Evolutionary conservation across 1,284 basidiomycete genomes (phyloP).

Genomic region (Wallemia mellicola): DNA sequence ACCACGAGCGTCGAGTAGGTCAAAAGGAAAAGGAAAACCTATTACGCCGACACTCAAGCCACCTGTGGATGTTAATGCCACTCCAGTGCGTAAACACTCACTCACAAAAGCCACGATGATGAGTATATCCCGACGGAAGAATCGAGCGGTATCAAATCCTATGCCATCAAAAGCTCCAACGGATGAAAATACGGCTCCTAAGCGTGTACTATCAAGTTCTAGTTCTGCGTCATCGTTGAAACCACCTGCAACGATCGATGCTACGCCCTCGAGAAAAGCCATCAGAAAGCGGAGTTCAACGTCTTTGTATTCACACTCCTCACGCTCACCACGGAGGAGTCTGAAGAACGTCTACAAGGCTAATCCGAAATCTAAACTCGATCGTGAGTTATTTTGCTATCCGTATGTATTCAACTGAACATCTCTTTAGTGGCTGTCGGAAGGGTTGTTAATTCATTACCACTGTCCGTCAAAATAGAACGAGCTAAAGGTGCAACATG

Average conservation of each 20-base stretch:
- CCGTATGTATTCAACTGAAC: not conserved
- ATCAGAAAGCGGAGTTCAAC: not conserved
- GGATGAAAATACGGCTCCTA: not conserved
- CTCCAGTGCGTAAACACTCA: not conserved
- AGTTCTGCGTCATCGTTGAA: not conserved
- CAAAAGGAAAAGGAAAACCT: not conserved
- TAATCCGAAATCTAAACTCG: not conserved
- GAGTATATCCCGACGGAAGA: not conserved
- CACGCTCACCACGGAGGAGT: not conserved
- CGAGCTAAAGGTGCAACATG: slow-evolving; percentile 2
- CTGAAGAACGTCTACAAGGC: not conserved
- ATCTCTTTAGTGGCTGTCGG: not conserved
- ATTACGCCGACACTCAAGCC: not conserved
- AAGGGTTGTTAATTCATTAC: not conserved
- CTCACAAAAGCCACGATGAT: not conserved
- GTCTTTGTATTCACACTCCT: not conserved
- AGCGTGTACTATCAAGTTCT: not conserved
- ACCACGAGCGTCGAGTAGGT: no score
- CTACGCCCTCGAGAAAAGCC: not conserved
- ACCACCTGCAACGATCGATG: not conserved
- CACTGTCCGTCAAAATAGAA: not conserved
- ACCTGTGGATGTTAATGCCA: not conserved
- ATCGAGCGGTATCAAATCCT: not conserved
- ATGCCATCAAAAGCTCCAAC: not conserved
- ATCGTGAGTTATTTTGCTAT: not conserved